Evolutionary conservation across 176 grass and related monocot genomes (phyloP).

Genomic region (Avena sativa): DNA sequence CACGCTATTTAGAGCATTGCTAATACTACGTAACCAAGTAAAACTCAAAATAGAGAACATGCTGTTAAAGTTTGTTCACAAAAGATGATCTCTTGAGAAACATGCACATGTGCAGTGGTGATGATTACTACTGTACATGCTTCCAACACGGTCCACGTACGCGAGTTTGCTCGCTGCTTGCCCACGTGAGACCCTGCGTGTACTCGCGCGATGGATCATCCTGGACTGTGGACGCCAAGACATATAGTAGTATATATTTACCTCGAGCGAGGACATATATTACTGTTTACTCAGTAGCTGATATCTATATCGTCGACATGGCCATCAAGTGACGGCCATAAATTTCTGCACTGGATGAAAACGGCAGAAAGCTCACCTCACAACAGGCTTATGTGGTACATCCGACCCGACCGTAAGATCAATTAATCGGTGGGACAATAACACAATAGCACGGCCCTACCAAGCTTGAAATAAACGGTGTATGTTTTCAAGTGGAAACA

Average conservation of each 20-base stretch:
- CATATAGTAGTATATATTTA: background rate
- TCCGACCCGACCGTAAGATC: constrained; percentile 36
- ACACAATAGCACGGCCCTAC: background rate
- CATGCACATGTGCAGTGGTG: constrained; percentile 17
- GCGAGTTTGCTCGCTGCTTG: background rate
- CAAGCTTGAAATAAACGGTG: constrained; percentile 24
- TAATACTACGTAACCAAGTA: background rate
- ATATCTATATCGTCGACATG: constrained; percentile 5
- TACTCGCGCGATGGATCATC: background rate
- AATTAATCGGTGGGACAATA: background rate
- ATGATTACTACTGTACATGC: background rate
- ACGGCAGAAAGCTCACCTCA: constrained; percentile 53
- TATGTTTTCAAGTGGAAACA: background rate
- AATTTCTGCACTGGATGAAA: constrained; percentile 26
- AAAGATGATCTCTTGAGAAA: background rate
- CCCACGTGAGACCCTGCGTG: background rate
- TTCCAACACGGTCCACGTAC: background rate
- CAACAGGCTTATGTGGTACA: constrained; percentile 61
- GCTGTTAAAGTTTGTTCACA: background rate
- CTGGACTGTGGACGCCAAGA: too few relatives aligned
- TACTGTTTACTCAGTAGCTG: background rate
- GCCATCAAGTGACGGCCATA: constrained; percentile 11
- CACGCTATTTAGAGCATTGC: too few relatives aligned
- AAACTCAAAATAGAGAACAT: background rate
- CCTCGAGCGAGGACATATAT: background rate